Conservation (phyloP, 176 grass and related monocot species). For the Alopecurus myosuroides region DNA sequence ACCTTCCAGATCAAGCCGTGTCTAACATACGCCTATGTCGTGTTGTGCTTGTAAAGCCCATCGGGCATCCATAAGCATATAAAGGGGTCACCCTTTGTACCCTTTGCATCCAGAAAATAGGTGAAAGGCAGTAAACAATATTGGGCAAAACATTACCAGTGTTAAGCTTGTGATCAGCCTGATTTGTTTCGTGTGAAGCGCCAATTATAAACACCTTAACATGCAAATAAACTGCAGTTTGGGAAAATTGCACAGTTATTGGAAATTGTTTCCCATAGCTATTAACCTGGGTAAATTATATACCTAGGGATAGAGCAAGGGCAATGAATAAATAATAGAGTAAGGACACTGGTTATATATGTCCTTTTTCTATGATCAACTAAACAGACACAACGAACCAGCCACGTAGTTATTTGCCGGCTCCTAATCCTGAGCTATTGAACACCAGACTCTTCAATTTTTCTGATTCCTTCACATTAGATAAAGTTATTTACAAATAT, state of each 20-base stretch:
- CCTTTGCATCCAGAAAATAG: too few species aligned
- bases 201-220: not conserved
- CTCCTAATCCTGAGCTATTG: not conserved
- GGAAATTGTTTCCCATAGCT: not conserved
- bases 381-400: not conserved
- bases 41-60: too few species aligned
- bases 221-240: not conserved
- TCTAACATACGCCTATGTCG: not conserved
- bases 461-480: not conserved
- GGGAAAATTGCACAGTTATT: not conserved
- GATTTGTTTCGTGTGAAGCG: not conserved
- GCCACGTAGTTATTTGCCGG: not conserved
- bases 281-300: not conserved
- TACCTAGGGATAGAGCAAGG: not conserved
- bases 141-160: not conserved
- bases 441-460: not conserved
- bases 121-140: too few species aligned
- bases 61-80: too few species aligned
- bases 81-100: not conserved
- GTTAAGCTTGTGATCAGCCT: not conserved
- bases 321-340: not conserved
- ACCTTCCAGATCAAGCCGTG: too few species aligned
- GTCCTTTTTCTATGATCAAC: not conserved
- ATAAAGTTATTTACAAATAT: not conserved
- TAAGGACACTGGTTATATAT: not conserved